A percentile compares a stretch with the other conserved stretches of the same genome.
phyloP scores from a whole-genome alignment of 192 early-diverging fungal genomes.

The Rhizophagus clarus region DNA sequence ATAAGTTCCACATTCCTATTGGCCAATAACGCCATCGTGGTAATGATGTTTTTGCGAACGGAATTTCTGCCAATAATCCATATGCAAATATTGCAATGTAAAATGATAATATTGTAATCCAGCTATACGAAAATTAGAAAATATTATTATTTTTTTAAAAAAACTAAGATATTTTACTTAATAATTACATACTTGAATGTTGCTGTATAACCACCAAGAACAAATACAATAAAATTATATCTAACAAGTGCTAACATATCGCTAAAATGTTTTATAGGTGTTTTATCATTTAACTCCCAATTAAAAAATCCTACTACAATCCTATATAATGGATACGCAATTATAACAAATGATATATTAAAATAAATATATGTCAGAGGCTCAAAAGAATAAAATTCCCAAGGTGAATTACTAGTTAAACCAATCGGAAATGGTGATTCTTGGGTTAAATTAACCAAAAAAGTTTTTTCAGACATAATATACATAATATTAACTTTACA shows the following conservation, averaged over 20 bases:
- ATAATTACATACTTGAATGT: constrained; percentile 57
- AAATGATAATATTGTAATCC: constrained; percentile 44
- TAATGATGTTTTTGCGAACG: constrained; percentile 69
- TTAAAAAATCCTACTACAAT: constrained; percentile 60
- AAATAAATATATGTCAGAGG: constrained; percentile 55
- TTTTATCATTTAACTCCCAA: constrained; percentile 69
- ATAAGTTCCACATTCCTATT: constrained; percentile 64
- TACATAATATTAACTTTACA: too few relatives aligned
- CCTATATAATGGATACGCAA: constrained; percentile 59
- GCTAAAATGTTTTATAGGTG: constrained; percentile 64
- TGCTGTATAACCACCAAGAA: constrained; percentile 74
- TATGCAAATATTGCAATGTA: constrained; percentile 47
- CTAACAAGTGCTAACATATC: constrained; percentile 59
- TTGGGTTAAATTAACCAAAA: too few relatives aligned
- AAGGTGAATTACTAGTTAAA: not conserved
- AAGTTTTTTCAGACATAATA: too few relatives aligned
- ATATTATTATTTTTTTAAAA: not conserved
- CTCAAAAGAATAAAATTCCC: constrained; percentile 41
- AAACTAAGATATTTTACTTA: not conserved
- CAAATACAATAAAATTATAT: constrained; percentile 70
- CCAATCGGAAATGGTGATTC: constrained; percentile 1
- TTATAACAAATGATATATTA: constrained; percentile 53
- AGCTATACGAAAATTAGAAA: constrained; percentile 24
- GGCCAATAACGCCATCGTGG: constrained; percentile 65
- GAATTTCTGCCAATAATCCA: constrained; percentile 63